These are phyloP conservation scores for Aaosphaeria arxii DNA, from an alignment of 2,329 filamentous ascomycete genomes.

Conservation along the genomic window DNA sequence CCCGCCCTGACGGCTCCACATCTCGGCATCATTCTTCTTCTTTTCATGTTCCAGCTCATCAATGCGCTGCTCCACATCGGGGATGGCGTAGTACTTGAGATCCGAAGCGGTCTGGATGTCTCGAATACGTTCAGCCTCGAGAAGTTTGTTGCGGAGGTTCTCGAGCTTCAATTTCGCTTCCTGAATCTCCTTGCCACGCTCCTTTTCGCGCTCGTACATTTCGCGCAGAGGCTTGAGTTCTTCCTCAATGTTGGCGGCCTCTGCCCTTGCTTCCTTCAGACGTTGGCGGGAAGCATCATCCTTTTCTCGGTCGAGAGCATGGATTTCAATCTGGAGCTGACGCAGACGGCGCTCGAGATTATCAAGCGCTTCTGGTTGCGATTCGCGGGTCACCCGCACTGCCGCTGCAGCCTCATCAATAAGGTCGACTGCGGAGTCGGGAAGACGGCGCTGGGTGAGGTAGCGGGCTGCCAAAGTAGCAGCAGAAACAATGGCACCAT, in stretches of 20 bases:
- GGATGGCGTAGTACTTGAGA: constrained; percentile 95
- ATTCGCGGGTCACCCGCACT: constrained; percentile 93
- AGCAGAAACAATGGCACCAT: constrained; percentile 86
- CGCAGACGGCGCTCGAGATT: constrained; percentile 86
- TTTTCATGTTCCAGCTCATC: constrained; percentile 78
- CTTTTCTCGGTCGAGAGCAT: constrained; percentile 88
- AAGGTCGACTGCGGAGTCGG: constrained; percentile 94
- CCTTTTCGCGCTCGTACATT: constrained; percentile 93
- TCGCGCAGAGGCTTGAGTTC: constrained; percentile 87
- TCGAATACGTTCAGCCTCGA: constrained; percentile 84
- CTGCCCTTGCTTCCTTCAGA: constrained; percentile 77
- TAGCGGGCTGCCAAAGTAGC: constrained; percentile 93
- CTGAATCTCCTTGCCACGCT: constrained; percentile 86
- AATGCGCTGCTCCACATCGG: constrained; percentile 81
- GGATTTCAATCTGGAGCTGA: constrained; percentile 95
- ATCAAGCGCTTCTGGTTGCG: constrained; percentile 92
- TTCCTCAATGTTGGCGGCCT: constrained; percentile 91
- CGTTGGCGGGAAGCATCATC: constrained; percentile 88
- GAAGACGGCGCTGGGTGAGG: constrained; percentile 83
- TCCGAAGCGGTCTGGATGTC: constrained; percentile 88
- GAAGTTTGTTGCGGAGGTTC: constrained; percentile 82
- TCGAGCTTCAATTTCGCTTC: constrained; percentile 95
- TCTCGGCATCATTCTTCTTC: constrained; percentile 69
- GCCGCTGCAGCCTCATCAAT: constrained; percentile 96
- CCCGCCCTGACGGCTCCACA: constrained; percentile 55